A percentile compares a stretch with the other conserved stretches of the same genome.
phyloP scores from a whole-genome alignment of 2,329 filamentous ascomycete species.

The Simplicillium aogashimaense region DNA sequence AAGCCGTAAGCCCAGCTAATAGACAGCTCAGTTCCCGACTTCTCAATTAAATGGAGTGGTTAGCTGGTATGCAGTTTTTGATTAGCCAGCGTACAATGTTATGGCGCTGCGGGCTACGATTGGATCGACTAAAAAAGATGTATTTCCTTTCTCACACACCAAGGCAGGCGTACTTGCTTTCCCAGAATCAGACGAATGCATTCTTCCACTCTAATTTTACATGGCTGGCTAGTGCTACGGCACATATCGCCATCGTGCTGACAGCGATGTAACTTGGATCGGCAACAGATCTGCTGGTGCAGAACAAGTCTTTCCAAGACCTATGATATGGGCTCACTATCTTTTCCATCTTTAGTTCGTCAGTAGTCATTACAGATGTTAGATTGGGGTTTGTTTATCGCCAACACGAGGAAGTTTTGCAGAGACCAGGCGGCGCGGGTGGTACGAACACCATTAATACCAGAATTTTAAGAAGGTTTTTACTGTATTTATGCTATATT shows the following conservation, averaged over 20 bases:
- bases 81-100: too few species aligned
- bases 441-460: neutral
- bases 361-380: neutral
- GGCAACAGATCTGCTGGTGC: slow-evolving; percentile 11
- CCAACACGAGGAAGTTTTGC: neutral
- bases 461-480: too few species aligned
- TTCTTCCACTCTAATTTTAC: slow-evolving; percentile 23
- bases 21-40: too few species aligned
- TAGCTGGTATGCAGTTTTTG: too few species aligned
- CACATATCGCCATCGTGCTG: slow-evolving; percentile 28
- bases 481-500: neutral
- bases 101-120: neutral
- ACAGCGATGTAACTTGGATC: slow-evolving; percentile 34
- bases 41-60: too few species aligned
- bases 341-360: neutral
- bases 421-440: neutral
- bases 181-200: neutral
- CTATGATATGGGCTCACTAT: neutral
- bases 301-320: neutral
- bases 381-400: neutral
- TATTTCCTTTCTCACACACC: slow-evolving; percentile 18
- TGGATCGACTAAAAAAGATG: neutral
- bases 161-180: slow-evolving; percentile 8
- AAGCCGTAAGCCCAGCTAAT: too few species aligned
- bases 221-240: slow-evolving; percentile 21